Percentiles rank a stretch among this genome's conserved stretches.
Evolutionary conservation across 163 green algal species (phyloP).

Genomic region (Chlamydomonas reinhardtii): DNA sequence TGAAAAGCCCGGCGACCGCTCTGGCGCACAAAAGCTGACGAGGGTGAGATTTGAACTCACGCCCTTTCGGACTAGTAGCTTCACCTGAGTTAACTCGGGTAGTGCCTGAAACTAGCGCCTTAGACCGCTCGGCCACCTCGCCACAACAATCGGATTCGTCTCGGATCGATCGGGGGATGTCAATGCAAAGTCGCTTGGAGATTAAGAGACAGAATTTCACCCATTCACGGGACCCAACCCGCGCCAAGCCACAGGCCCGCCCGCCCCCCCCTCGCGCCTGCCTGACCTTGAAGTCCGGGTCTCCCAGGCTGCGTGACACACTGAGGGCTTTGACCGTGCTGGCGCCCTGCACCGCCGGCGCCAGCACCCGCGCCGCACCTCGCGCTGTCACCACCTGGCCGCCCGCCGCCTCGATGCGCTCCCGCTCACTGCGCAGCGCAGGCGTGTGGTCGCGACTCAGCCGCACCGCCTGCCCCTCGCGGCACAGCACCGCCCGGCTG

Average conservation of each 20-base stretch:
- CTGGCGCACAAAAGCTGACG: too few relatives aligned
- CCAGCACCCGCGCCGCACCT: conserved; percentile 37
- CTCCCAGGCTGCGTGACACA: conserved; percentile 40
- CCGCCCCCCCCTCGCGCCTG: neutral
- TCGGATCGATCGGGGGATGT: too few relatives aligned
- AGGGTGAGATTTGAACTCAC: neutral
- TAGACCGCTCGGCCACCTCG: too few relatives aligned
- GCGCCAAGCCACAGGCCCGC: too few relatives aligned
- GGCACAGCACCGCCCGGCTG: conserved; percentile 84
- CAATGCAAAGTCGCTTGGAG: too few relatives aligned
- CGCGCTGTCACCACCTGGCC: conserved; percentile 56
- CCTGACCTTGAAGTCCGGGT: conserved; percentile 61
- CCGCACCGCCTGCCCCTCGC: conserved; percentile 62
- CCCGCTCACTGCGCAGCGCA: conserved; percentile 55
- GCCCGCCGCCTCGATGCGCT: conserved; percentile 75
- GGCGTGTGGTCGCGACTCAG: conserved; percentile 85
- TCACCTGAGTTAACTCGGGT: too few relatives aligned
- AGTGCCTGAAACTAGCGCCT: too few relatives aligned
- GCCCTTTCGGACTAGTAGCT: too few relatives aligned
- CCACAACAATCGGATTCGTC: too few relatives aligned
- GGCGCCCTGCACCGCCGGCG: conserved; percentile 1
- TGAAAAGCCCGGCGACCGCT: too few relatives aligned
- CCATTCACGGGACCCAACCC: neutral
- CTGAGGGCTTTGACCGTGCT: conserved; percentile 3
- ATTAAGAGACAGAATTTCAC: too few relatives aligned